Evolutionary conservation across 2,329 filamentous ascomycete species (phyloP), one percentile per base, ranked within the genome.

Genomic region (Colletotrichum orchidophilum): DNA sequence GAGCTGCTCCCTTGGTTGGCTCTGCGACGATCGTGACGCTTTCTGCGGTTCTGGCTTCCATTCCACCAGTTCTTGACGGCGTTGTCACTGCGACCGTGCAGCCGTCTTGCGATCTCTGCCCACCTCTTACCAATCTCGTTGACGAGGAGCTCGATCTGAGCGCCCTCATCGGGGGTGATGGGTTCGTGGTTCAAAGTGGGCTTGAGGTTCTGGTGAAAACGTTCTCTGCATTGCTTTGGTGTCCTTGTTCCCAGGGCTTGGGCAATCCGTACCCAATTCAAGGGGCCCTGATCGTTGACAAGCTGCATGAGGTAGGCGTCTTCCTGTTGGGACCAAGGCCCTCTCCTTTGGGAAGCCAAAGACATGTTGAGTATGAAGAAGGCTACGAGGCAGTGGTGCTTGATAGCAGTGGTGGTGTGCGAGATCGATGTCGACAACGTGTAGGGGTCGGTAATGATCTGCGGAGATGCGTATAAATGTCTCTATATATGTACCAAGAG

Each of bases 21-120:
- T 74, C 79, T 83, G 74, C 80, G 80, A 46, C 84, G 81, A 73
- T 83, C 79, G 63, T 85, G 80, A 74, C 91, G 85, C 77, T 86
- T 87, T 77, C 92, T 88, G 77, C 95, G 90, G 83, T 97, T 97
- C 87, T 95, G 93, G 79, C 92, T 94, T 60, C 95, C 95, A 79
- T 97, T 97, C 94, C 94, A 97, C 94, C 95, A 98, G 82, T 98
- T 98, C 89, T 98, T 98, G 74, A 98, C 94, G 31, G 94, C 93
- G 78, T 98, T 98, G 84, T 98, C 95, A 81, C 95, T 97, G 78
- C 95, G 92, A 74, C 94, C 94, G 65, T 92, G 88, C 24, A 98
- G 87, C 55, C 90, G 87, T 75, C 95, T 89, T 54, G 95, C 94
- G 78, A 98, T 98, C 79, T 98, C 94, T 2, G 95, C 95, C 95